Percentiles rank a stretch among this genome's conserved stretches.
Conservation (phyloP, 2,329 filamentous ascomycete genomes). For the Orbilia javanica region DNA sequence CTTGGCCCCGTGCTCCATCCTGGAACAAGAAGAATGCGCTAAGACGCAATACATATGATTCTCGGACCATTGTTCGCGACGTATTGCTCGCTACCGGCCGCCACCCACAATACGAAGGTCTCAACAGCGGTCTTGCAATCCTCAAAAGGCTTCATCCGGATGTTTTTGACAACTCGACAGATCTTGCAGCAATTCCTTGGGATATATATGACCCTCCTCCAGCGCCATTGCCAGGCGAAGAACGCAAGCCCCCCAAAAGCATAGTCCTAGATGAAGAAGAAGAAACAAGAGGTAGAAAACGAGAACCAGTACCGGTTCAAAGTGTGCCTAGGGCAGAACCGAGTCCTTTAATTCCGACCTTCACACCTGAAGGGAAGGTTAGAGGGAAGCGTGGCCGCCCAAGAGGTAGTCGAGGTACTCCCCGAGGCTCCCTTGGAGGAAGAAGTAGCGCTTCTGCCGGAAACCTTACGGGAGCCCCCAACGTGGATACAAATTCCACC, state of each 20-base stretch:
- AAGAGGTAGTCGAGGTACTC: constrained; percentile 39
- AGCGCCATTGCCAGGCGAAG: constrained; percentile 31
- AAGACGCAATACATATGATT: constrained; percentile 70
- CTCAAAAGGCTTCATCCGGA: constrained; percentile 51
- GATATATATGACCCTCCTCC: constrained; percentile 60
- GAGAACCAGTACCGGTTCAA: constrained; percentile 30
- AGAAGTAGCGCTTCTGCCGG: constrained; percentile 7
- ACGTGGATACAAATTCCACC: constrained; percentile 9
- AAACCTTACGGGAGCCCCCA: background rate
- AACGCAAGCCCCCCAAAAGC: constrained; percentile 10
- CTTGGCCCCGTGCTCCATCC: constrained; percentile 63
- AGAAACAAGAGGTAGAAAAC: constrained; percentile 26
- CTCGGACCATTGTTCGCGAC: constrained; percentile 74
- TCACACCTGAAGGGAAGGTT: background rate
- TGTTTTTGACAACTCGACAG: constrained; percentile 47
- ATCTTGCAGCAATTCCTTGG: constrained; percentile 60
- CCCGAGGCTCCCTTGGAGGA: constrained; percentile 9
- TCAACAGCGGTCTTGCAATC: constrained; percentile 73
- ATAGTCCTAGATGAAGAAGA: constrained; percentile 12
- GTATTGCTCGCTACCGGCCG: constrained; percentile 73
- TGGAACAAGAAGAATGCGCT: constrained; percentile 64
- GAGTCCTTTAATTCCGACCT: background rate
- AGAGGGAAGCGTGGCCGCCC: constrained; percentile 39
- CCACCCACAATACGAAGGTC: constrained; percentile 71
- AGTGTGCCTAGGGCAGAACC: constrained; percentile 21